Conservation (phyloP, 768 basidiomycete species). For the Saitozyma podzolica region DNA sequence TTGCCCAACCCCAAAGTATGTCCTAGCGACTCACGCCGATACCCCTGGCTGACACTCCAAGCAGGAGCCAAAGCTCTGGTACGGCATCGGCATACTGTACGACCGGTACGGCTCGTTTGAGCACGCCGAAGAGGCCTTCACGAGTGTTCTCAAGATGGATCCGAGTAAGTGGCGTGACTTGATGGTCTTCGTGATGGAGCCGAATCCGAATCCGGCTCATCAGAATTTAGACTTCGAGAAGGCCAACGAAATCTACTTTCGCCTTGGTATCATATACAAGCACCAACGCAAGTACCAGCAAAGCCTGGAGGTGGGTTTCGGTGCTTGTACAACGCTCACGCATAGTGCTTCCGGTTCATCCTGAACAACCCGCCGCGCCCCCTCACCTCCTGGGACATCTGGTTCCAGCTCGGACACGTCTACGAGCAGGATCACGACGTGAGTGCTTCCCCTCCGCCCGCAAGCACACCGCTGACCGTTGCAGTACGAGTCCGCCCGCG, state of each 20-base stretch:
- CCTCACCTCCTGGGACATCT: slow-evolving; percentile 94
- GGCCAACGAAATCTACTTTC: slow-evolving; percentile 96
- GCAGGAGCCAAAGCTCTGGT: slow-evolving; percentile 99
- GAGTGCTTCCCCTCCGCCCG: slow-evolving; percentile 43
- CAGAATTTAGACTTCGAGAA: slow-evolving; percentile 79
- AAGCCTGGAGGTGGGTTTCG: slow-evolving; percentile 61
- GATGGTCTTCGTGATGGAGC: neutral
- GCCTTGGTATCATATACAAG: slow-evolving; percentile 98
- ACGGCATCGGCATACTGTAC: slow-evolving; percentile 97
- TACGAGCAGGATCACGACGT: slow-evolving; percentile 97
- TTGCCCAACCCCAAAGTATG: slow-evolving; percentile 89
- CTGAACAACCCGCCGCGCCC: slow-evolving; percentile 93
- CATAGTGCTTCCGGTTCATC: slow-evolving; percentile 87
- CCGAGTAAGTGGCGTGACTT: slow-evolving; percentile 64
- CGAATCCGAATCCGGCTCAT: slow-evolving; percentile 1
- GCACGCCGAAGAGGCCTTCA: slow-evolving; percentile 98
- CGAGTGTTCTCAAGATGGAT: slow-evolving; percentile 94
- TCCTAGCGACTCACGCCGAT: slow-evolving; percentile 8
- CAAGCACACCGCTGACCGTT: slow-evolving; percentile 5
- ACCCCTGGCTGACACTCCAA: slow-evolving; percentile 10
- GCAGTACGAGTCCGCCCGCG: slow-evolving; percentile 84
- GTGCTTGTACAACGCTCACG: slow-evolving; percentile 1
- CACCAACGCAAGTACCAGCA: slow-evolving; percentile 93
- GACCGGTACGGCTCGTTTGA: slow-evolving; percentile 98
- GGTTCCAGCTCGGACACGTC: slow-evolving; percentile 99